Base-by-base conservation (phyloP, 2,329 filamentous ascomycete species). In the Ophiostoma pallidulum region DNA sequence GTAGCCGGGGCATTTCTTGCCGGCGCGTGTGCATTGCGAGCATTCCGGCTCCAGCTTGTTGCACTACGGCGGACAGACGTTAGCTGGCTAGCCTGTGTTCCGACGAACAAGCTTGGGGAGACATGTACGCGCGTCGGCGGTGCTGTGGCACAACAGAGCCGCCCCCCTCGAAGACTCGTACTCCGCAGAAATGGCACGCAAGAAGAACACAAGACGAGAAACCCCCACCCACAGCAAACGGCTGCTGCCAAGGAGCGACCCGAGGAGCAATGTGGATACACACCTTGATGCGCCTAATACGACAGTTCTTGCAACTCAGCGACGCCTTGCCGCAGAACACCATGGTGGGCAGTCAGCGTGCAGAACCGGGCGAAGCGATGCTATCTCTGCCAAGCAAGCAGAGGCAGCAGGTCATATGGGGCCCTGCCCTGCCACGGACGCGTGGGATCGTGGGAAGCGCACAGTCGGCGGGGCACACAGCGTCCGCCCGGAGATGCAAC, bases 1-100 rank as follows among this genome's bases (percentile, higher is more conserved):
- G 56, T 83, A 82, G 7, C 79, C 79, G 18, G 78, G 76, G 55
- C 79, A 83, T 56, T 66, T 71, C 60, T 78, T 77, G 57, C 72
- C 70, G 39, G 77, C 71, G 35, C 77, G 75, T 38, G 73, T 65
- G 58, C 79, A 82, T 66, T 82, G 78, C 20, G 76, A 76, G 57
- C 79, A 83, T 56, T 75, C 70, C 5, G 79, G 78, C 35, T 66
- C 68, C 40, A 70, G 68, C 58, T 77, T 78, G 60, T 82, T 78
- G 62, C 79, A 83, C 75, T 78, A 37, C 24, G 16, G 9, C 10
- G 5, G 20, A 37, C 26, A 5, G 8, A 28, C 10, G 8, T 45
- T 28, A 45, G 42, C 22, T 5, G 26, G 13, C 10, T 22, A 33
- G 6, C 19, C 20, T 14, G 9, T 14, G 7, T 35, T 32, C 8